Evolutionary conservation across 1,284 basidiomycete species (phyloP).

Genomic region (Leccinum solheimii): DNA sequence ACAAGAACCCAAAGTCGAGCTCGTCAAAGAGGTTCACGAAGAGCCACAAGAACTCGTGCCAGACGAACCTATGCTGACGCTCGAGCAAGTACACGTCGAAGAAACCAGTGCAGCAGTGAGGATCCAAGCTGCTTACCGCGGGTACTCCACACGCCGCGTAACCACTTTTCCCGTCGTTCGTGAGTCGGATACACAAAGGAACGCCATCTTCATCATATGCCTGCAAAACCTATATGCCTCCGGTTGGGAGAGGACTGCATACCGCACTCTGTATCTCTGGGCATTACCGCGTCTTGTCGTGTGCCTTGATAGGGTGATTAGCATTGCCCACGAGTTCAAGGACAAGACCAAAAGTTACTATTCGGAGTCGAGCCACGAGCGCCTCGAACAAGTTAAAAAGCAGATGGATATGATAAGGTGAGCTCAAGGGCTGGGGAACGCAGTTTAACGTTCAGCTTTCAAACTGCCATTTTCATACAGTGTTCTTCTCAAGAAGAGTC

Average conservation of each 20-base stretch:
- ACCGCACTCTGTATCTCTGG: constrained; percentile 48
- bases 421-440: not conserved
- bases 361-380: constrained; percentile 27
- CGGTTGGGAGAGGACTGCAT: constrained; percentile 37
- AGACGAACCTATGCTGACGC: constrained; percentile 13
- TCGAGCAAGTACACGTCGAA: constrained; percentile 18
- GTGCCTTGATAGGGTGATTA: constrained; percentile 43
- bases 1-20: constrained; percentile 13
- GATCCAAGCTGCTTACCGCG: constrained; percentile 22
- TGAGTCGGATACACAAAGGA: constrained; percentile 26
- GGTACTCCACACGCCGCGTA: constrained; percentile 28
- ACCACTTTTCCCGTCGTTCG: constrained; percentile 28
- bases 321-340: constrained; percentile 35
- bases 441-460: not conserved
- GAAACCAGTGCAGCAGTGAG: constrained; percentile 19
- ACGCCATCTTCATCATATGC: constrained; percentile 37
- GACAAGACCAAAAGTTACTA: constrained; percentile 36
- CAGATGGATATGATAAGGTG: constrained; percentile 35
- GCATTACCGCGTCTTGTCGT: constrained; percentile 50
- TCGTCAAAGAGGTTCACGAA: constrained; percentile 15
- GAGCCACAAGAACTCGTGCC: constrained; percentile 15
- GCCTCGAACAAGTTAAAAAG: constrained; percentile 38
- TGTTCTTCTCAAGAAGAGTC: constrained; percentile 21
- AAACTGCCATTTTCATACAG: constrained; percentile 11
- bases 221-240: constrained; percentile 32